Conservation (phyloP, 2,329 filamentous ascomycete species). For the Phyllosticta citriasiana region DNA sequence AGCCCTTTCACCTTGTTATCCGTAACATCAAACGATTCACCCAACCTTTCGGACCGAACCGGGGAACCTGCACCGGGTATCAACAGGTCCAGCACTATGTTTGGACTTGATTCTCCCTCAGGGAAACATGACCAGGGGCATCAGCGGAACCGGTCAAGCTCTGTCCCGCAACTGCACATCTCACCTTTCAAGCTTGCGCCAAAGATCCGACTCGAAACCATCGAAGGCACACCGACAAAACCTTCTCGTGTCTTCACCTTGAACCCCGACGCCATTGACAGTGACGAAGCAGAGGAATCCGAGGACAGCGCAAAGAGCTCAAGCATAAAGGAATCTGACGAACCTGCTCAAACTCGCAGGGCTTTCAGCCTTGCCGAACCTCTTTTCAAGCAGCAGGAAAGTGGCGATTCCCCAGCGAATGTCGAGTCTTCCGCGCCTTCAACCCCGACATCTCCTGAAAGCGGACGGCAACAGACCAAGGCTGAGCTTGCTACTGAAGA, state of each 20-base stretch:
- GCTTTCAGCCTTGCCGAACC: background rate
- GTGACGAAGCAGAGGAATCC: conserved; percentile 3
- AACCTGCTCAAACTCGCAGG: background rate
- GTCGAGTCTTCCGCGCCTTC: background rate
- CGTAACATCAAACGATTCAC: background rate
- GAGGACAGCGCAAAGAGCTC: background rate
- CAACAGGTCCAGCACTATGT: conserved; percentile 1
- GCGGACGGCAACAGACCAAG: background rate
- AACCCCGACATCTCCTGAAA: background rate
- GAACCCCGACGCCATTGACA: background rate
- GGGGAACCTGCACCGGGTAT: background rate
- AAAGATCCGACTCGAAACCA: conserved; percentile 2
- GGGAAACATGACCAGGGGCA: conserved; percentile 1
- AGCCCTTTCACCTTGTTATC: background rate
- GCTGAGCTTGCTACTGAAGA: background rate
- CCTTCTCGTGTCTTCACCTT: background rate
- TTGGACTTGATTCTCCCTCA: background rate
- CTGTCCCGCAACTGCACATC: conserved; percentile 5
- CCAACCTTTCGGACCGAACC: background rate
- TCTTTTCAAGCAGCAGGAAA: background rate
- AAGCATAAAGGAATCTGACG: background rate
- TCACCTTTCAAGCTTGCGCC: conserved; percentile 4
- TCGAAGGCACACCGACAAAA: conserved; percentile 7
- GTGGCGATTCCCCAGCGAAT: background rate
- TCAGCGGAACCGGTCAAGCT: conserved; percentile 6